Percentiles rank a stretch among this genome's conserved stretches.
Conservation (phyloP, 2,329 filamentous ascomycete genomes). For the Penicillium hordei region DNA sequence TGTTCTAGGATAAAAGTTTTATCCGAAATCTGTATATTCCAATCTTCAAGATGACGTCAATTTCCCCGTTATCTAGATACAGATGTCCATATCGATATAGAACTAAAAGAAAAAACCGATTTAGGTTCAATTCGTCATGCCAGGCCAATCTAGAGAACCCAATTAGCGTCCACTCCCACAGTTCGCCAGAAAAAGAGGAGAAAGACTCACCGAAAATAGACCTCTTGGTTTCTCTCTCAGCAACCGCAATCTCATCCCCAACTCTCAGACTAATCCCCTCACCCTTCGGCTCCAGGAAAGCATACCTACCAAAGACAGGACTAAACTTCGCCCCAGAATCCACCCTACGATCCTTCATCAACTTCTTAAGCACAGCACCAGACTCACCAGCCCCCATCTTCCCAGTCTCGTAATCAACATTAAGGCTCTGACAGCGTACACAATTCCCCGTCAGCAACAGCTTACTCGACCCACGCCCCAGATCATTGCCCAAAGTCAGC, state of each 20-base stretch:
- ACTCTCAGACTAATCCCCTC: constrained; percentile 48
- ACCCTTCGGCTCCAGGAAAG: constrained; percentile 53
- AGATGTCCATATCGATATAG: background rate
- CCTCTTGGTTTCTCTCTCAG: constrained; percentile 51
- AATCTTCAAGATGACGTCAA: constrained; percentile 1
- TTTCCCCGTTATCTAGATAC: background rate
- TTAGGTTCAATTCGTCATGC: constrained; percentile 25
- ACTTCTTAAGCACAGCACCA: constrained; percentile 65
- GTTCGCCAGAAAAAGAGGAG: background rate
- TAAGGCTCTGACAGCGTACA: constrained; percentile 66
- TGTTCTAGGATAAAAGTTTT: background rate
- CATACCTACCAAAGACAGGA: constrained; percentile 73
- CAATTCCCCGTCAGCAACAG: constrained; percentile 69
- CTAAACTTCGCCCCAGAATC: constrained; percentile 67
- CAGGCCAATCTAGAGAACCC: constrained; percentile 35
- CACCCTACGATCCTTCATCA: constrained; percentile 69
- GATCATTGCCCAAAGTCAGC: constrained; percentile 44
- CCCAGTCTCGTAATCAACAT: constrained; percentile 69
- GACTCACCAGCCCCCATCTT: constrained; percentile 56
- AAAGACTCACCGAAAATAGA: constrained; percentile 54
- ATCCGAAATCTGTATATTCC: background rate
- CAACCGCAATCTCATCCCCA: constrained; percentile 58
- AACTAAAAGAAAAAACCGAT: background rate
- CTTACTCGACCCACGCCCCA: constrained; percentile 23
- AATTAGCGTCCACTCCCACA: constrained; percentile 9